Evolutionary conservation across 2,329 filamentous ascomycete species (phyloP).

Genomic region (Lomentospora prolificans): DNA sequence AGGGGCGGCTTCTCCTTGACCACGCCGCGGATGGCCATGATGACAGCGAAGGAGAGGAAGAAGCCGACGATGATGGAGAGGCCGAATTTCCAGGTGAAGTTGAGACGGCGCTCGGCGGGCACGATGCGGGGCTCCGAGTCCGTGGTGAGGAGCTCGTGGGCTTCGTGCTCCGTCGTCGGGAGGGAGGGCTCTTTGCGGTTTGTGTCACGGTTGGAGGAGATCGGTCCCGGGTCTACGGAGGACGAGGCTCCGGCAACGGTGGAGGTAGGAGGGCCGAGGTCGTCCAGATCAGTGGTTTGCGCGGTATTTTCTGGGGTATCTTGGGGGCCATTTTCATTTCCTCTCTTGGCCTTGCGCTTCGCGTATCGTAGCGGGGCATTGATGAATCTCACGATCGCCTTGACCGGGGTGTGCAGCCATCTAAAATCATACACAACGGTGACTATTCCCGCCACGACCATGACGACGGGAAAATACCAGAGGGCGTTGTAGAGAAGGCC

Average conservation of each 20-base stretch:
- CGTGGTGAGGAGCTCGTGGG: neutral
- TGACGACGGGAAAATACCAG: slow-evolving; percentile 65
- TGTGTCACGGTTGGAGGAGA: slow-evolving; percentile 7
- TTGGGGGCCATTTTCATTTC: neutral
- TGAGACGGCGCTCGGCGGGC: slow-evolving; percentile 22
- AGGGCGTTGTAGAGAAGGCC: slow-evolving; percentile 62
- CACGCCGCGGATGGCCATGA: slow-evolving; percentile 42
- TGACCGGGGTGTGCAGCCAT: slow-evolving; percentile 30
- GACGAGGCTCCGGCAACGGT: neutral
- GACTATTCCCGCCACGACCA: slow-evolving; percentile 41
- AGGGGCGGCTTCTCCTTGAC: slow-evolving; percentile 30
- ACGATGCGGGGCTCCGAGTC: slow-evolving; percentile 19
- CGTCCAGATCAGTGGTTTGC: neutral
- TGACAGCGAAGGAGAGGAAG: slow-evolving; percentile 42
- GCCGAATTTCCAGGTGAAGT: slow-evolving; percentile 36
- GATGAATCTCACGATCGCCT: neutral
- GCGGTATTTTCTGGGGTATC: neutral
- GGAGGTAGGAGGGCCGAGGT: neutral
- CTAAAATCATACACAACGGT: slow-evolving; percentile 48
- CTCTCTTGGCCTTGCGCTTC: neutral
- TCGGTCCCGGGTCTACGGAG: neutral
- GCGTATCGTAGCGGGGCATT: neutral
- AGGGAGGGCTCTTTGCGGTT: slow-evolving; percentile 9
- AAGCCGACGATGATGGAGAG: slow-evolving; percentile 35
- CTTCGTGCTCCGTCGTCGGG: slow-evolving; percentile 3